Evolutionary conservation across 148 eudicot species (phyloP).

Genomic region (Suaeda aralocaspica): DNA sequence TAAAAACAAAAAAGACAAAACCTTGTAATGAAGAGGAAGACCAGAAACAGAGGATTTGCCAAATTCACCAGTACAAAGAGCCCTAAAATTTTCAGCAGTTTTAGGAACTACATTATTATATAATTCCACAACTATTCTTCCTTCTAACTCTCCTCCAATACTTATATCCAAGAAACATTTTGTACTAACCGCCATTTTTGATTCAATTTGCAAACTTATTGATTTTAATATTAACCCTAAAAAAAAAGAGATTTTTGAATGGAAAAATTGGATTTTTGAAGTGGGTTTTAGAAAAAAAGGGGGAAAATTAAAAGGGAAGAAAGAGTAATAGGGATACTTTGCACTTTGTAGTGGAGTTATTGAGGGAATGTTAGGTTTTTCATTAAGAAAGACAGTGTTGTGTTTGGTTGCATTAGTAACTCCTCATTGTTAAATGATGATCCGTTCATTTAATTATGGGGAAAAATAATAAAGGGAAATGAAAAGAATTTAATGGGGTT

Average conservation of each 20-base stretch:
- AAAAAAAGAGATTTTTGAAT: not conserved
- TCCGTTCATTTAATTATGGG: too few relatives aligned
- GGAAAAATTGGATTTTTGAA: not conserved
- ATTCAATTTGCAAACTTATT: not conserved
- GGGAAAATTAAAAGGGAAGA: not conserved
- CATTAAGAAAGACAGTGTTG: too few relatives aligned
- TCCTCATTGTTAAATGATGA: too few relatives aligned
- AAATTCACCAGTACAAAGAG: constrained; percentile 76
- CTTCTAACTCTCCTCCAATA: constrained; percentile 70
- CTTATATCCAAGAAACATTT: constrained; percentile 67
- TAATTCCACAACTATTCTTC: constrained; percentile 69
- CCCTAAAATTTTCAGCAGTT: constrained; percentile 84
- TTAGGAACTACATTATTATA: constrained; percentile 66
- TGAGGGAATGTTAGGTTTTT: too few relatives aligned
- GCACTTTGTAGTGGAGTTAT: too few relatives aligned
- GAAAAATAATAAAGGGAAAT: too few relatives aligned
- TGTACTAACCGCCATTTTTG: constrained; percentile 30
- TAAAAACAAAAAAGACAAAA: not conserved
- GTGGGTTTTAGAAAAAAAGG: constrained; percentile 3
- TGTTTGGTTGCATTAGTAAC: too few relatives aligned
- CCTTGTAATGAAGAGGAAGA: constrained; percentile 64
- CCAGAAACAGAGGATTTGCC: constrained; percentile 51
- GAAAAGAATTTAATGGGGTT: too few relatives aligned
- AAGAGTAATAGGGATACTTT: too few relatives aligned
- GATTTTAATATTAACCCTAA: constrained; percentile 24